Evolutionary conservation across 1,284 basidiomycete genomes (phyloP), one percentile per base, ranked within the genome.

Genomic region (Trametes sp.): DNA sequence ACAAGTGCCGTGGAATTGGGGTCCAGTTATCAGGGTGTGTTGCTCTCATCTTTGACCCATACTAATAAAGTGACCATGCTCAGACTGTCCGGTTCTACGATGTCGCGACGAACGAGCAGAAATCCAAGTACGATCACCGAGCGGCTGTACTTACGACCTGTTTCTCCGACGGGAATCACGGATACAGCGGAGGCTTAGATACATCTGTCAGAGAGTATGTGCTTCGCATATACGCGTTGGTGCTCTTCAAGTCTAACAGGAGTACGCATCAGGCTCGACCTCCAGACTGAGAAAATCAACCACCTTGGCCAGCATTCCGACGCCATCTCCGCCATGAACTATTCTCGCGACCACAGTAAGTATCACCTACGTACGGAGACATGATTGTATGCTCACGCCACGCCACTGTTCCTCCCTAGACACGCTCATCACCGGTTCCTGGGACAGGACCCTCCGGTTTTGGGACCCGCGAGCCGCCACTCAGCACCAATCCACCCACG

Each of bases 371-470:
- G 1, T 9, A 45, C 24, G 50, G 10, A 19, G 7, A 57, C 31
- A 31, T 46, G 24, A 61, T 21, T 29, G 51, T 46, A 49, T 41
- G 5, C 31, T 35, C 28, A 56, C 45, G 0, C 52, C 14, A n/a
- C 21, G 46, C 49, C 57, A 23, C 69, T 21, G 6, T 57, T 14
- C 38, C 38, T n/a, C n/a, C 38, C 38, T 19, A 95, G 93, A 90
- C 70, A 69, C 80, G 0, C 80, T 98, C 38, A 84, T 97, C 52
- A 90, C 94, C 0, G 94, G 92, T 14, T 96, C 94, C 23, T 98
- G 95, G 95, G 96, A 98, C 75, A 87, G 88, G 59, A 91, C 93
- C 0, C 70, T 98, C 28, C 88, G 90, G n/a, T 85, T 96, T 71
- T 96, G 93, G 92, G 94, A 96, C 72, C 86, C 93, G 14, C 85